phyloP scores from a whole-genome alignment of 2,329 filamentous ascomycete genomes.

The Fusarium mangiferae region DNA sequence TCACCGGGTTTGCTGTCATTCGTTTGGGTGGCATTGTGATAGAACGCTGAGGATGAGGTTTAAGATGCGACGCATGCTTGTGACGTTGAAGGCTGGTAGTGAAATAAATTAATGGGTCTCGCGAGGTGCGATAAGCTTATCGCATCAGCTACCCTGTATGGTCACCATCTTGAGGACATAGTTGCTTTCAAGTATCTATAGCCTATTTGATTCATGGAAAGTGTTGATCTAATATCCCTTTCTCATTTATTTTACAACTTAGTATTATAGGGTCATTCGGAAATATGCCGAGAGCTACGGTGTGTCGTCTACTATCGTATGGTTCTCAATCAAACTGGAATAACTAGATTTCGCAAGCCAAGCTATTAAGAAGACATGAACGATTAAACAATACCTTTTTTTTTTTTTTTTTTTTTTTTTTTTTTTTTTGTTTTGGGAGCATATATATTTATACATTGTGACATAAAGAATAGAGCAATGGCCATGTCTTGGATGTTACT shows the following conservation, averaged over 20 bases:
- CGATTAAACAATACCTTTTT: neutral
- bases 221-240: neutral
- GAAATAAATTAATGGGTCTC: conserved; percentile 32
- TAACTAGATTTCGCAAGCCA: neutral
- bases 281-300: neutral
- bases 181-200: neutral
- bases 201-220: neutral
- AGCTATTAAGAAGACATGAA: neutral
- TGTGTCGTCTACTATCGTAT: too few species aligned
- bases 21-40: conserved; percentile 74
- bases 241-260: neutral
- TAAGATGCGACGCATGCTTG: conserved; percentile 22
- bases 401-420: too few species aligned
- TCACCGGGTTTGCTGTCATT: conserved; percentile 92
- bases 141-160: conserved; percentile 27
- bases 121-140: conserved; percentile 29
- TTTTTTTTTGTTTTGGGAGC: neutral
- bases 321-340: neutral
- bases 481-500: neutral
- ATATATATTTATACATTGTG: neutral
- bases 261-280: neutral
- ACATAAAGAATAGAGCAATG: neutral
- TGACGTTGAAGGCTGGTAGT: conserved; percentile 35
- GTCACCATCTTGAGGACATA: neutral
- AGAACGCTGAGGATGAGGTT: neutral